Evolutionary conservation across 495 filamentous ascomycete genomes (phyloP), one percentile per base, ranked within the genome.

Genomic region (Hyaloscypha hepaticicola): DNA sequence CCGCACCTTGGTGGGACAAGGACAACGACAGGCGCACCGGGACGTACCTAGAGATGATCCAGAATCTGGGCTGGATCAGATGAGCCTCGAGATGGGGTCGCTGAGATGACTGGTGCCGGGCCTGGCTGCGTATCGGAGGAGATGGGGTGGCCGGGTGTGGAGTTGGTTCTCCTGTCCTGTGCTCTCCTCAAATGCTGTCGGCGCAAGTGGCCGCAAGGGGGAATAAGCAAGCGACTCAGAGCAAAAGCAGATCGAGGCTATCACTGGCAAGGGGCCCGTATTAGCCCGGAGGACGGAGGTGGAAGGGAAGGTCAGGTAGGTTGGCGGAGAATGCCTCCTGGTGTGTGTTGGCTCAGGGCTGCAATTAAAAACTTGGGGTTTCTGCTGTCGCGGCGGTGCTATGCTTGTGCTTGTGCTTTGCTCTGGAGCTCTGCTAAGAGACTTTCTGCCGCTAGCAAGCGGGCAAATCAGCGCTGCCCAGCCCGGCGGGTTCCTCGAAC

Each of bases 41-140:
- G 27, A 65, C 63, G 55, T 65, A 65, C 63, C 63, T 60, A 33
- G 29, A 21, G 41, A 49, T 45, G 38, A 53, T 27, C 29, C 28
- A 53, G 48, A 62, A 45, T 16, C 55, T 33, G 26, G 34, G 21
- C 5, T 31, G 33, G 25, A 58, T 22, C 58, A 45, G 28, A 56
- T 28, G 61, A 63, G 61, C 51, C 60, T 62, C 49, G 56, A 24
- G n/a, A 58, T 24, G 24, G 53, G 53, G 19, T 53, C 50, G n/a
- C 3, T 21, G 24, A 25, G 53, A 33, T 58, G 55, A 62, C 33
- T 66, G 65, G 65, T 59, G 65, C 59, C 60, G 65, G 63, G 64
- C 34, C 34, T 19, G 50, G n/a, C 33, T 64, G 62, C 62, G 62
- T 58, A 55, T 64, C 62, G 62, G 31, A 26, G 27, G 33, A 34